Conservation (phyloP, 1,284 basidiomycete species). For the Termitomyces sp. region DNA sequence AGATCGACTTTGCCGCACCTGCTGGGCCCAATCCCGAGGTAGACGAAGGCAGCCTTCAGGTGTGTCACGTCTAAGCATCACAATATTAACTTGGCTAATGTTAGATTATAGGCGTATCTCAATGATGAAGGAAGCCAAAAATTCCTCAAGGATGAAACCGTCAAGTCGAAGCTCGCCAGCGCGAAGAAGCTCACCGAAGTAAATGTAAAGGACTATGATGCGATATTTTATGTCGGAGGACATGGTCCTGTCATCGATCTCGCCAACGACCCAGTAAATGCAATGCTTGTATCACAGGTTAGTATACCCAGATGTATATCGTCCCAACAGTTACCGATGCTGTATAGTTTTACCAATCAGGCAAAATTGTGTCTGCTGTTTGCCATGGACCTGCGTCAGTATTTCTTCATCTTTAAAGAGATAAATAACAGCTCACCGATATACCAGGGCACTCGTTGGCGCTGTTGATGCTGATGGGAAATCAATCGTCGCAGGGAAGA, state of each 20-base stretch:
- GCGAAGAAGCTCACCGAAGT: constrained; percentile 29
- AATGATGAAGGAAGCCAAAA: constrained; percentile 56
- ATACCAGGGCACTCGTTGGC: constrained; percentile 43
- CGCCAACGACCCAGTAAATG: constrained; percentile 51
- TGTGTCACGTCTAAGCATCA: constrained; percentile 19
- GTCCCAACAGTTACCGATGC: background rate
- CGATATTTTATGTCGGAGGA: constrained; percentile 76
- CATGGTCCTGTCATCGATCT: constrained; percentile 73
- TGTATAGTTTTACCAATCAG: constrained; percentile 50
- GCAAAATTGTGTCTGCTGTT: constrained; percentile 62
- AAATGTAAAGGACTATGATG: constrained; percentile 56
- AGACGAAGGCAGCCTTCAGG: constrained; percentile 56
- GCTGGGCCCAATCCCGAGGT: constrained; percentile 70
- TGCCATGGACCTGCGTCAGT: constrained; percentile 68
- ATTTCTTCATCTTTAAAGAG: background rate
- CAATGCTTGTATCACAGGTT: constrained; percentile 53
- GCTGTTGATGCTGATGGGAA: constrained; percentile 50
- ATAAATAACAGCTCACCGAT: background rate
- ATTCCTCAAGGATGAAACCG: constrained; percentile 60
- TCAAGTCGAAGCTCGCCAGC: constrained; percentile 50
- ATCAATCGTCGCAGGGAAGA: constrained; percentile 59
- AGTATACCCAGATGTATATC: constrained; percentile 15
- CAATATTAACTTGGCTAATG: background rate
- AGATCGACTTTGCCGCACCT: constrained; percentile 70
- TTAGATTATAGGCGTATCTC: constrained; percentile 40